Conservation (phyloP, 495 filamentous ascomycete genomes). For the Penicillium angulare region DNA sequence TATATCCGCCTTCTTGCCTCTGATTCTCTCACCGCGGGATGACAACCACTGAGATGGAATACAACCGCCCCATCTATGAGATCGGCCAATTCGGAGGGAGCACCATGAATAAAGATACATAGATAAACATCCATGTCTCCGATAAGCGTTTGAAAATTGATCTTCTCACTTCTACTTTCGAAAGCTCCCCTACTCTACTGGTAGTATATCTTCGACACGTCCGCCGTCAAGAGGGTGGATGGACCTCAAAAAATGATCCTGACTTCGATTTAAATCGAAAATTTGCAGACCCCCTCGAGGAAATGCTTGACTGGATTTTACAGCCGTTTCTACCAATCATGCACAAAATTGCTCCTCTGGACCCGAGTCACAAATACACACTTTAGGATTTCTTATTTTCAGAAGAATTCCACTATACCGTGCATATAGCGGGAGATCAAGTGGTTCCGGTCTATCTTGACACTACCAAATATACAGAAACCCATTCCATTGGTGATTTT, state of each 20-base stretch:
- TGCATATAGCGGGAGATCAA: no score
- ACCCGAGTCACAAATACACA: neutral
- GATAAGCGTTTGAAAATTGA: neutral
- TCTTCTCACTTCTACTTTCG: neutral
- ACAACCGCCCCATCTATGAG: neutral
- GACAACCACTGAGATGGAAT: no score
- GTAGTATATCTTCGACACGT: neutral
- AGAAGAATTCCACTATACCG: neutral
- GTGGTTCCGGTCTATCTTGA: no score
- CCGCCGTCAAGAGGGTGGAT: neutral
- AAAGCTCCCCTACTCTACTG: neutral
- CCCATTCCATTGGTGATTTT: no score
- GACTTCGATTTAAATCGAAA: no score
- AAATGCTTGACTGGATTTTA: neutral
- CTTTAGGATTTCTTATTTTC: neutral
- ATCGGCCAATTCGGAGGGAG: neutral
- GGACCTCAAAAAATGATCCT: neutral
- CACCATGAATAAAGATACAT: neutral
- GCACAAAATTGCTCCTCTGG: neutral
- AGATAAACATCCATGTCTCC: neutral
- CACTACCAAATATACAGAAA: no score
- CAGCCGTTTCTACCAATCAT: neutral
- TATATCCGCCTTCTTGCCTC: no score
- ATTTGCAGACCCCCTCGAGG: neutral
- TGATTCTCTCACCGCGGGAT: no score